phyloP scores from a whole-genome alignment of 495 filamentous ascomycete species.

The Filosporella fistucella region DNA sequence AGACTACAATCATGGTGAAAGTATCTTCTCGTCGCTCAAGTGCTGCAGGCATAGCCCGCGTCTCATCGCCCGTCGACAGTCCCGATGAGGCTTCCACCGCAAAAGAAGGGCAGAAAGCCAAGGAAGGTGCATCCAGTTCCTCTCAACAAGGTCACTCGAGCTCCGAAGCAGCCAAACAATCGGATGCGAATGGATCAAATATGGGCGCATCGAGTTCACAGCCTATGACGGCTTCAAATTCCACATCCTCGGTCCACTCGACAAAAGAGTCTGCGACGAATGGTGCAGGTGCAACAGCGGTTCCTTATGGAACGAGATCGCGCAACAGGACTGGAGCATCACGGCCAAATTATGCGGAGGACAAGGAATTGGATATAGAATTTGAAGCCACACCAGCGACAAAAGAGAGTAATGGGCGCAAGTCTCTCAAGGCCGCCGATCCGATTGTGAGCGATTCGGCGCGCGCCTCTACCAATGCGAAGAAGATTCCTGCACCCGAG shows the following conservation, averaged over 20 bases:
- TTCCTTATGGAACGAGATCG: constrained; percentile 88
- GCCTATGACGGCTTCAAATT: constrained; percentile 39
- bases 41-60: constrained; percentile 8
- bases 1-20: constrained; percentile 19
- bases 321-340: constrained; percentile 78
- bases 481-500: constrained; percentile 33
- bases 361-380: constrained; percentile 88
- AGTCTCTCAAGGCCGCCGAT: constrained; percentile 13
- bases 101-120: constrained; percentile 6
- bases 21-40: constrained; percentile 17
- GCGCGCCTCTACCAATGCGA: constrained; percentile 2
- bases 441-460: constrained; percentile 2
- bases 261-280: constrained; percentile 20
- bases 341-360: constrained; percentile 94
- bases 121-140: constrained; percentile 2
- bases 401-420: constrained; percentile 19
- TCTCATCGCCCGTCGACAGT: constrained; percentile 10
- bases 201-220: constrained; percentile 29
- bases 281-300: constrained; percentile 35
- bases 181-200: constrained; percentile 24
- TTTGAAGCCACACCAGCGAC: constrained; percentile 28
- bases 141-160: constrained; percentile 2
- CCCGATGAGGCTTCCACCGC: not conserved
- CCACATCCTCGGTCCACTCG: constrained; percentile 31
- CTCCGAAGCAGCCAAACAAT: constrained; percentile 10